Evolutionary conservation across 1,284 basidiomycete genomes (phyloP), one percentile per base, ranked within the genome.

Genomic region (Fistulina hepatica): DNA sequence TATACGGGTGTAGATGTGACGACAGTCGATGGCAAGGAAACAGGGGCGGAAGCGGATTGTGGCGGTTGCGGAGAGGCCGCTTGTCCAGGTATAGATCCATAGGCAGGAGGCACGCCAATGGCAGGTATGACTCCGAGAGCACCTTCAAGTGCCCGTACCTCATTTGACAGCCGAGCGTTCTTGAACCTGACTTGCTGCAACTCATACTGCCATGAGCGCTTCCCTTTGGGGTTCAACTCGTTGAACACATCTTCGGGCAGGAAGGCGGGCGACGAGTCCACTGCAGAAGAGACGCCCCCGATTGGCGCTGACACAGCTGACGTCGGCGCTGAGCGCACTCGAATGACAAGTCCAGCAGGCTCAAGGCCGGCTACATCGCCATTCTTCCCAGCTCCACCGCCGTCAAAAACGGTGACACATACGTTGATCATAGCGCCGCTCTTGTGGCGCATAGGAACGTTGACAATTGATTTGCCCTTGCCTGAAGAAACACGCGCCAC

Each of bases 121-220:
- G 13, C 9, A 8, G 28, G 28, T 9, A 16, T 13, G 9, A 31
- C 28, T 9, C 28, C 28, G 10, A 31, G 28, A 19, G 21, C 13
- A 7, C 44, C 54, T 58, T 80, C 78, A 30, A 81, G 55, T 21
- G 54, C 61, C 15, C 58, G 59, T 22, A 91, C 63, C 58, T 91
- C 84, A 43, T 85, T 81, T 39, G 61, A 60, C 37, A 93, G 50
- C 46, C 78, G 62, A 54, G 76, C 66, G 53, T 94, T 93, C 37
- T 71, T 67, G 50, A 77, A 76, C 53, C 77, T 71, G 48, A 92
- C 66, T 59, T 91, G 84, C 59, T 91, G 83, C 24, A 94, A 65
- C 60, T 92, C 89, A 52, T 90, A 93, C 59, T 92, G 89, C 90
- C 91, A 94, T 46, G 81, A 86, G 25, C 80, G 79, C 15, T 69